Evolutionary conservation across 2,329 filamentous ascomycete genomes (phyloP).

Genomic region (Chrysoporthe austroafricana): DNA sequence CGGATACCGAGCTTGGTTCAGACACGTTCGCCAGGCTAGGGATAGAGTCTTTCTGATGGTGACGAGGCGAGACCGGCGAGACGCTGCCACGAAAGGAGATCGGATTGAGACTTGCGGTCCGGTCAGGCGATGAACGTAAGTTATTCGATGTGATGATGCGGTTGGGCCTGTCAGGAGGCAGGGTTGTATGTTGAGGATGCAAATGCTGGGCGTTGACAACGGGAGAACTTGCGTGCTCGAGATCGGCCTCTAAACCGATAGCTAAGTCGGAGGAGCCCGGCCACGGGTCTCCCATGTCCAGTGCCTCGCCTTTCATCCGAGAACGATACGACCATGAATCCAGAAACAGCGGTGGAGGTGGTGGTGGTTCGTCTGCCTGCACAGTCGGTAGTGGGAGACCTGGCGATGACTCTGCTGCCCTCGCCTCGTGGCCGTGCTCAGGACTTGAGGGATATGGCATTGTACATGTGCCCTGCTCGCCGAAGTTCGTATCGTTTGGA

Average conservation of each 20-base stretch:
- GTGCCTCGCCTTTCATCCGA: neutral
- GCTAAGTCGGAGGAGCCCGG: conserved; percentile 1
- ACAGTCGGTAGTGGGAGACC: neutral
- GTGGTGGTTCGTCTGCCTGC: conserved; percentile 3
- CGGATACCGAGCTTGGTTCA: conserved; percentile 7
- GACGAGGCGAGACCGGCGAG: neutral
- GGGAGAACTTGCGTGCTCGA: neutral
- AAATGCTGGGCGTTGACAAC: neutral
- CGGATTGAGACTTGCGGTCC: neutral
- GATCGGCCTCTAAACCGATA: neutral
- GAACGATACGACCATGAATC: conserved; percentile 2
- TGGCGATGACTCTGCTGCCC: neutral
- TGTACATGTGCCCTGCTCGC: conserved; percentile 3
- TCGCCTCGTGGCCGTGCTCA: neutral
- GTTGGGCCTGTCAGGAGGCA: conserved; percentile 12
- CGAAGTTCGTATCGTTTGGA: neutral
- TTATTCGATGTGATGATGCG: neutral
- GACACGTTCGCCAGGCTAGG: conserved; percentile 7
- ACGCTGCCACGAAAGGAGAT: neutral
- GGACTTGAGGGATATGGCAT: conserved; percentile 10
- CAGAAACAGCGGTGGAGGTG: neutral
- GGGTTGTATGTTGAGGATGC: neutral
- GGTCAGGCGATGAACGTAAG: neutral
- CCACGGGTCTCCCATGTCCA: neutral
- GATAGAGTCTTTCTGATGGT: neutral